Evolutionary conservation across 2,329 filamentous ascomycete genomes (phyloP), one percentile per base, ranked within the genome.

Genomic region (Fusarium acutatum): DNA sequence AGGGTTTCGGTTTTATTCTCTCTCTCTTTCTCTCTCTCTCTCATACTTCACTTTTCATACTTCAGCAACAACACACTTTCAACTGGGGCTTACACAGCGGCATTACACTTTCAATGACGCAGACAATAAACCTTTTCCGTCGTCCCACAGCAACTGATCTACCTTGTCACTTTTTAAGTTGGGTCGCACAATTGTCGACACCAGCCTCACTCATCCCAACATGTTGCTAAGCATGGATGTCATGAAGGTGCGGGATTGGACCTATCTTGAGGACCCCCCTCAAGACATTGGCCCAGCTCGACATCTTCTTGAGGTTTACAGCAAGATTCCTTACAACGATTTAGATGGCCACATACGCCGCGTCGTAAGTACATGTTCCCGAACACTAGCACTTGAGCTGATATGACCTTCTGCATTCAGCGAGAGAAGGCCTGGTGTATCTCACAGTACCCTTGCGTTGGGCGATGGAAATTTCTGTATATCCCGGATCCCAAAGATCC

Each of bases 391-490:
- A 46, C 40, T 34, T 30, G 30, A 64, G 58, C 66, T 74, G 56
- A 72, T 64, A 60, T 58, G 22, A 53, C 49, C 41, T 43, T 49
- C 57, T 60, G 26, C 49, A 13, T 52, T 56, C 58, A 87, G 86
- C 82, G 86, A 69, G 83, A 86, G 64, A 79, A 82, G 46, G 82
- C 86, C 12, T 87, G 86, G 86, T 81, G 80, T 34, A 75, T 84
- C 52, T 83, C 83, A 46, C 82, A 82, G 13, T 83, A 83, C 66
- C 83, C 85, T 32, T 86, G 81, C 72, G 82, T 87, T 60, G 86
- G 86, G n/a, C 82, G 84, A 50, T 87, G 86, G 83, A 86, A 84
- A 52, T 88, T 88, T 64, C 80, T 87, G 22, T 83, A 82, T 46
- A 79, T 86, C n/a, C 79, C 80, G 17, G 82, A 85, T 52, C 76